Base-by-base conservation (phyloP, 1,284 basidiomycete species). In the Ustilago hordei region DNA sequence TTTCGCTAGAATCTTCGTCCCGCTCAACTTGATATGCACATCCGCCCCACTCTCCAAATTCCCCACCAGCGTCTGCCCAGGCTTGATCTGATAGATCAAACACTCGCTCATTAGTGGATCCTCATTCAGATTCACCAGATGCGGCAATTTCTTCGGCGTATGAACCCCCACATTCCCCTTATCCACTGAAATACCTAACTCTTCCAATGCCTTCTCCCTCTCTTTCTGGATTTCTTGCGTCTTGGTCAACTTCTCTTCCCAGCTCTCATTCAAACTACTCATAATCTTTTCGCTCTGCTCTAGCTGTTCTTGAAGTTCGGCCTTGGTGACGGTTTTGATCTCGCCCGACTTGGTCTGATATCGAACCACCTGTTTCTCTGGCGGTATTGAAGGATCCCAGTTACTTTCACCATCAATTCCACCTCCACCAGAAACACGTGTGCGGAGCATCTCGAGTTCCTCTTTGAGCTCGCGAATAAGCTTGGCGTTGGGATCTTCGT, bases 401-500 rank as follows among this genome's bases (percentile, higher is more conserved):
- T 90, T 90, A 41, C 92, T 91, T 87, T 98, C 95, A 53, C 79
- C 74, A 2, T 65, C 60, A 36, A 64, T 19, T 28, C 79, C 82
- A 36, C 80, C 84, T 6, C 77, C 80, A 54, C 73, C 75, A 3
- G 66, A 36, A 23, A 80, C 82, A 12, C 81, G 77, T 2, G 66
- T 66, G 2, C 87, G 85, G 2, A 88, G 82, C 48, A 85, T 79
- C 28, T 97, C 94, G 54, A 99, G 89, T 87, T 99, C 97, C 88
- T 98, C 96, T 87, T 98, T 98, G 85, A 98, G 92, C 87, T 98
- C 96, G 59, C 96, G 93, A 63, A 98, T 95, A 64, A 98, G 91
- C 88, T 95, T 98, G 84, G 96, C 96, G 84, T 98, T 99, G 19
- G 97, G 95, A 89, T 99, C 96, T 87, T 99, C 96, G 87, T 99